Evolutionary conservation across 2,329 filamentous ascomycete species (phyloP).

Genomic region (Nectriaceae sp.): DNA sequence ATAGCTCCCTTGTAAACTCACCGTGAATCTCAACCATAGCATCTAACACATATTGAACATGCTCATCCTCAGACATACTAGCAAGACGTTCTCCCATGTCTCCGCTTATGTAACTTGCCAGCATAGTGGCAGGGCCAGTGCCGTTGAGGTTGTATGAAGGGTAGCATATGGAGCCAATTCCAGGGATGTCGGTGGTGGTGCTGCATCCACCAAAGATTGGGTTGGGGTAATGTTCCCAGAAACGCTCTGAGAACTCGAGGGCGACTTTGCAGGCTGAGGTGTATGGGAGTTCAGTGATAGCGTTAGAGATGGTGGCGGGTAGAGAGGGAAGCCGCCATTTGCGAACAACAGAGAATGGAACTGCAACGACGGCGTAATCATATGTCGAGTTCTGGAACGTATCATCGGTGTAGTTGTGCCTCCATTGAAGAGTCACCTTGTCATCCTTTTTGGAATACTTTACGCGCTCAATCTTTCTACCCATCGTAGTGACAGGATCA

Average conservation of each 20-base stretch:
- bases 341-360: constrained; percentile 65
- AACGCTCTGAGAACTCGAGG: constrained; percentile 67
- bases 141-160: constrained; percentile 67
- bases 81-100: constrained; percentile 33
- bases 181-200: constrained; percentile 56
- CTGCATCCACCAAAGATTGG: constrained; percentile 67
- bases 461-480: constrained; percentile 59
- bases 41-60: constrained; percentile 5
- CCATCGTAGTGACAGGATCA: constrained; percentile 49
- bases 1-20: constrained; percentile 3
- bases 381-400: constrained; percentile 51
- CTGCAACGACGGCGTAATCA: constrained; percentile 66
- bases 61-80: constrained; percentile 63
- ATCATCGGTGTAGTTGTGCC: constrained; percentile 34
- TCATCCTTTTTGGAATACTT: constrained; percentile 46
- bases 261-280: constrained; percentile 57
- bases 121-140: constrained; percentile 61
- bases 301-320: constrained; percentile 40
- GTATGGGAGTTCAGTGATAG: constrained; percentile 50
- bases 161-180: constrained; percentile 65
- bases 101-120: constrained; percentile 60
- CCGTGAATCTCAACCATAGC: constrained; percentile 7
- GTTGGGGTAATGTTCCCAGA: constrained; percentile 53
- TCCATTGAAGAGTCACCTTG: constrained; percentile 62
- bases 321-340: constrained; percentile 57